Base-by-base conservation (phyloP, 2,329 filamentous ascomycete species). In the Calonectria multiphialidica region DNA sequence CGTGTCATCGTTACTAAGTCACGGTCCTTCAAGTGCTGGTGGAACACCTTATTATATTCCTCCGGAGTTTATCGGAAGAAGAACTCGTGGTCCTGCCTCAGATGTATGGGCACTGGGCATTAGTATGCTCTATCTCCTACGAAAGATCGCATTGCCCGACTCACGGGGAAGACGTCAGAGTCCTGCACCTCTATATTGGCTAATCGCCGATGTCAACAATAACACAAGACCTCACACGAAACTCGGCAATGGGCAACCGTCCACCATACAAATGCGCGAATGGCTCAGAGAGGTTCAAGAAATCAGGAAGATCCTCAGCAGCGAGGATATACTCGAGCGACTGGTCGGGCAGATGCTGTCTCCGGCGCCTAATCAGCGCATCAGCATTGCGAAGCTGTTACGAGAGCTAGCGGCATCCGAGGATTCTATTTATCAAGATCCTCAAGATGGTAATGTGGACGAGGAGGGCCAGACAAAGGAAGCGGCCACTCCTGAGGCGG, bases 11-110 rank as follows among this genome's bases (percentile, higher is more conserved):
- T n/a, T n/a, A n/a, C n/a, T 82, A 81, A 28, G 84, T 84, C 21
- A 81, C 66, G 86, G 86, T 72, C 84, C 86, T 2, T 84, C 86
- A 15, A 87, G 84, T 1, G 86, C 85, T 10, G 90, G 89, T 23
- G 90, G 90, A 64, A 91, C 90, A 15, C 90, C 90, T 10, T 91
- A 90, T 81, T 91, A 91, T 77, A 86, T 91, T n/a, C 89, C 90
- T 3, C 89, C 90, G n/a, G 90, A 91, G 79, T 91, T 90, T 78
- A 90, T 91, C 70, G 88, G 87, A 12, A 82, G 84, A 64, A 89
- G 87, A 79, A 83, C 86, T 50, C 88, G 90, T 37, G 90, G 89
- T 3, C 80, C 87, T 2, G 83, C 89, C 1, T 89, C 89, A 30
- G 90, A 91, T 74, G 88, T 91, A 7, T 91, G 90, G 89, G 90